Evolutionary conservation across 139 green algal species (phyloP), one percentile per base, ranked within the genome.

Genomic region (Limnomonas spitsbergensis): DNA sequence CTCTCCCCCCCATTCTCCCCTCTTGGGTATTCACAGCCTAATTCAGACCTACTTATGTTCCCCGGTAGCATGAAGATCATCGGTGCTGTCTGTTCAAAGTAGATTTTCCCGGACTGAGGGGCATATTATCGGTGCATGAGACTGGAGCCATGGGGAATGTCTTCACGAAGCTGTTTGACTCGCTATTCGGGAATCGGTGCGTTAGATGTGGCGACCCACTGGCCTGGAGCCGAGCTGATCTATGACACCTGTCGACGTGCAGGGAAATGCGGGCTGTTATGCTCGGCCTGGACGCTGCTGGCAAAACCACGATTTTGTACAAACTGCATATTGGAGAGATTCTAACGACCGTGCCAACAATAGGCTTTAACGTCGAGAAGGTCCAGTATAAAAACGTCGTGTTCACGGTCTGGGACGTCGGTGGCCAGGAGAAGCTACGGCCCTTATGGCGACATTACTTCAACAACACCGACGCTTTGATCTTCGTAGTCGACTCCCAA

Each of bases 221-320:
- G 14, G 20, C 20, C 47, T 61, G 47, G 47, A 61, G 14, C 14
- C 47, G 20, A n/a, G n/a, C n/a, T n/a, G n/a, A n/a, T n/a, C n/a
- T n/a, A n/a, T n/a, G n/a, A n/a, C n/a, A n/a, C n/a, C n/a, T n/a
- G n/a, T n/a, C n/a, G n/a, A n/a, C n/a, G n/a, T 29, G 90, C 77
- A 86, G 87, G 73, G 95, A 98, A 82, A 98, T 98, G 94, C 85
- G 95, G 32, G 95, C 98, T 35, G 75, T 78, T 29, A 82, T 83
- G 91, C 82, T 96, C 1, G 96, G 96, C 6, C 88, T 99, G 53
- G 96, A 99, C 76, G 95, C 96, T 38, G 95, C 95, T 3, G 96
- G 96, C 40, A 99, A 99, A 84, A 99, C 96, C 2, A 99, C 96
- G 6, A 97, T 99, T 66, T 85, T 99, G 37, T 99, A 99, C 83